Conservation (phyloP, 768 basidiomycete species). For the Collybia sordida region DNA sequence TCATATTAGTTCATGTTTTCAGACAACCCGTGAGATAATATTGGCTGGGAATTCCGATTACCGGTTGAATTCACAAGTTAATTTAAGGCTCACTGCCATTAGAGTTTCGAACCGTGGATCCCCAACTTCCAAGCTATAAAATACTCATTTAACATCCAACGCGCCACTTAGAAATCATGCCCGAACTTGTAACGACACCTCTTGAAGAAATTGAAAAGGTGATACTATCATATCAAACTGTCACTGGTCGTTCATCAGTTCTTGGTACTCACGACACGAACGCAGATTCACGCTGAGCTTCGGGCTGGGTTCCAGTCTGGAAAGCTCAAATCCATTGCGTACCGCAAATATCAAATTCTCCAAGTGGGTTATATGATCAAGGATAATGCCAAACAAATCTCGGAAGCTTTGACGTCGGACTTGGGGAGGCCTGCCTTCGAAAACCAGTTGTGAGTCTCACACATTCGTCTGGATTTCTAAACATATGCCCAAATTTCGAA, state of each 20-base stretch:
- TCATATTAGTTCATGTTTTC: no score
- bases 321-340: conserved; percentile 64
- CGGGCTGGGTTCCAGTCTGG: conserved; percentile 61
- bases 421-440: conserved; percentile 66
- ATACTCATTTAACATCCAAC: neutral
- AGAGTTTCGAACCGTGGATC: no score
- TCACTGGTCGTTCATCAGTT: neutral
- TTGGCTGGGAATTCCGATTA: no score
- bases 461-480: neutral
- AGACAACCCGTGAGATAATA: no score
- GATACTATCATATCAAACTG: conserved; percentile 4
- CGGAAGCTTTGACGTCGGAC: conserved; percentile 57
- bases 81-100: no score
- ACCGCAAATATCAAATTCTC: conserved; percentile 74
- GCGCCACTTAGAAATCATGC: conserved; percentile 13
- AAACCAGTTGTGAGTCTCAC: conserved; percentile 40
- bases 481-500: neutral
- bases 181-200: conserved; percentile 43
- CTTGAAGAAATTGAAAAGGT: conserved; percentile 55
- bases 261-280: neutral
- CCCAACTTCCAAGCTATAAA: no score
- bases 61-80: no score
- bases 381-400: conserved; percentile 66
- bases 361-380: conserved; percentile 71
- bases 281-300: conserved; percentile 57